Conservation (phyloP, 73 alveolate genomes). For the Paramecium pentaurelia region DNA sequence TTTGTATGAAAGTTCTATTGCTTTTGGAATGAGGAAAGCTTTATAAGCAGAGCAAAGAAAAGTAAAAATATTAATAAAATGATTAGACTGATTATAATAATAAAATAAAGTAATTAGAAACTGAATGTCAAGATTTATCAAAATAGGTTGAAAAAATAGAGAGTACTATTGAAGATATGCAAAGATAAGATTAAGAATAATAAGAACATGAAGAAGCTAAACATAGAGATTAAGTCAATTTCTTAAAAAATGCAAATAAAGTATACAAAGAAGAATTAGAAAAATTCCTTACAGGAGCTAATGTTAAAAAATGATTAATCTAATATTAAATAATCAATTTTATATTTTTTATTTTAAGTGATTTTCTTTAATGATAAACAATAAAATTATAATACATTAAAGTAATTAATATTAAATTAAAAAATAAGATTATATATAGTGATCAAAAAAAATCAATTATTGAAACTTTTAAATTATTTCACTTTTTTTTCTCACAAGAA, state of each 20-base stretch:
- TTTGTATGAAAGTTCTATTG: slow-evolving; percentile 61
- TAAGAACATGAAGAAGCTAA: slow-evolving; percentile 57
- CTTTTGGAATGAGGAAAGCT: slow-evolving; percentile 64
- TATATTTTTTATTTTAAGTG: no score
- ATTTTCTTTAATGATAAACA: no score
- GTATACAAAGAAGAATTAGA: slow-evolving; percentile 58
- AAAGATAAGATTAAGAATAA: slow-evolving; percentile 42
- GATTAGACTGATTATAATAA: slow-evolving; percentile 25
- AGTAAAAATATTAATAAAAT: background rate
- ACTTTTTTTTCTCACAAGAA: no score
- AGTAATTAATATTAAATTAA: no score
- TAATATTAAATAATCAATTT: background rate
- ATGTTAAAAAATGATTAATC: background rate
- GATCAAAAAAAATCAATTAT: no score
- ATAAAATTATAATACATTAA: no score
- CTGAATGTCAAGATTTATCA: slow-evolving; percentile 43
- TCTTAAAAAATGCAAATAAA: slow-evolving; percentile 55
- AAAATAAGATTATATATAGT: no score
- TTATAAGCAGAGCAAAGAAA: slow-evolving; percentile 56
- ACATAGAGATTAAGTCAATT: slow-evolving; percentile 53
- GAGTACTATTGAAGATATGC: slow-evolving; percentile 47
- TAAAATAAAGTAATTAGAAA: slow-evolving; percentile 54
- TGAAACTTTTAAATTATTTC: no score
- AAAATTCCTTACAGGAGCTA: slow-evolving; percentile 47
- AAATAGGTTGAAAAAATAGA: slow-evolving; percentile 53